Evolutionary conservation across 2,329 filamentous ascomycete species (phyloP).

Genomic region (Teratosphaeria pseudoeucalypti): DNA sequence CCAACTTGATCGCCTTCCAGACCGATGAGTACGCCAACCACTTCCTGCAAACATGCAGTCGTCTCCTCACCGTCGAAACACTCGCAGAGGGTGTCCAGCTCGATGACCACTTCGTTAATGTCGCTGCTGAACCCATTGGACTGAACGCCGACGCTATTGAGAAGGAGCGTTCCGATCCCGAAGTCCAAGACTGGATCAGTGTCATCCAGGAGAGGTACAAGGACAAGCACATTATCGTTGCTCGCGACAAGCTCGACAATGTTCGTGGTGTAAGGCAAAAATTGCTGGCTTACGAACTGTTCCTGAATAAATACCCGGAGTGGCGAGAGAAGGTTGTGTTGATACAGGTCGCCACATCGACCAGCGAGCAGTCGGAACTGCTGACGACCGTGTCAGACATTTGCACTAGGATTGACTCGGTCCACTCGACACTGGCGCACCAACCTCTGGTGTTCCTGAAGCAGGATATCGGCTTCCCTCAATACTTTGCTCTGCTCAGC

Average conservation of each 20-base stretch:
- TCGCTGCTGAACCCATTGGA: slow-evolving; percentile 75
- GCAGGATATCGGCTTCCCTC: slow-evolving; percentile 85
- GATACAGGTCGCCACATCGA: slow-evolving; percentile 87
- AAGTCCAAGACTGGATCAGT: slow-evolving; percentile 68
- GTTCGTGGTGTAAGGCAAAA: slow-evolving; percentile 91
- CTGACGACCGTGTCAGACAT: slow-evolving; percentile 87
- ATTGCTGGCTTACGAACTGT: slow-evolving; percentile 81
- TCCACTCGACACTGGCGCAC: slow-evolving; percentile 81
- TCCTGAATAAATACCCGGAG: slow-evolving; percentile 85
- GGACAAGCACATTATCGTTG: slow-evolving; percentile 83
- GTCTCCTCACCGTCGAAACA: slow-evolving; percentile 80
- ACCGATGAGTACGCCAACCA: slow-evolving; percentile 87
- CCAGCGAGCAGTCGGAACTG: slow-evolving; percentile 76
- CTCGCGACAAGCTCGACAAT: slow-evolving; percentile 85
- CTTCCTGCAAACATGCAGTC: slow-evolving; percentile 91
- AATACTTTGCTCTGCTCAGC: slow-evolving; percentile 84
- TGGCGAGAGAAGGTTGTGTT: slow-evolving; percentile 81
- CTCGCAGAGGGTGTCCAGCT: slow-evolving; percentile 79
- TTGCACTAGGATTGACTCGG: slow-evolving; percentile 85
- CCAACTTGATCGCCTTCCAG: slow-evolving; percentile 88
- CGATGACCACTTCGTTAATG: slow-evolving; percentile 87
- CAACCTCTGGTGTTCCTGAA: slow-evolving; percentile 89
- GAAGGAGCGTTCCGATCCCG: slow-evolving; percentile 47
- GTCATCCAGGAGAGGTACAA: slow-evolving; percentile 75
- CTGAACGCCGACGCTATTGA: slow-evolving; percentile 70